A percentile compares a stretch with the other conserved stretches of the same genome.
Conservation (phyloP, 2,329 filamentous ascomycete species). For the Sporothrix protearum region DNA sequence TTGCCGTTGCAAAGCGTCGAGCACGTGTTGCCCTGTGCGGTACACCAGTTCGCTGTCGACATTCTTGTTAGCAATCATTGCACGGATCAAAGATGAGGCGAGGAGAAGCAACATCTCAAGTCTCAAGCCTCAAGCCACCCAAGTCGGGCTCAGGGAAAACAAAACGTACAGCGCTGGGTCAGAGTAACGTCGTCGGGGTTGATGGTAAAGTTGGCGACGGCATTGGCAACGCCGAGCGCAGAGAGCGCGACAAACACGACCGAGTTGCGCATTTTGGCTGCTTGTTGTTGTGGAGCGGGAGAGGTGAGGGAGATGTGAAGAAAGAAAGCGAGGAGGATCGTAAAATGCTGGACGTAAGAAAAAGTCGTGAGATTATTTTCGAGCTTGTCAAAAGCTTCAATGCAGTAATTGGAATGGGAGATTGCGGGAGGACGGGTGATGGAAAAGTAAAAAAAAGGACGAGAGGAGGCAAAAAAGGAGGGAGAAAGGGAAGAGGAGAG, state of each 20-base stretch:
- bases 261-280: constrained; percentile 42
- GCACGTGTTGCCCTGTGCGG: constrained; percentile 51
- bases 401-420: not conserved
- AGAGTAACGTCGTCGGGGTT: constrained; percentile 38
- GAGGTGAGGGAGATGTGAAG: not conserved
- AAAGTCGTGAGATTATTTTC: not conserved
- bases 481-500: not conserved
- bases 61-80: constrained; percentile 26
- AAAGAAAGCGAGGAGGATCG: not conserved
- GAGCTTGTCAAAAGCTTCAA: constrained; percentile 19
- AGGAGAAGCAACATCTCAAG: not conserved
- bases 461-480: not conserved
- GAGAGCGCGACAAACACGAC: constrained; percentile 44
- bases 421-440: not conserved
- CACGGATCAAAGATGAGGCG: constrained; percentile 16
- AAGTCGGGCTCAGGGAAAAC: not conserved
- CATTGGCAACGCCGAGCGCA: constrained; percentile 38
- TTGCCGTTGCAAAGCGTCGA: constrained; percentile 43
- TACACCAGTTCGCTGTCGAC: constrained; percentile 49
- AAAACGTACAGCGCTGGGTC: constrained; percentile 40
- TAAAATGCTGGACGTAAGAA: not conserved
- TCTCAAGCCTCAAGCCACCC: not conserved
- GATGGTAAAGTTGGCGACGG: constrained; percentile 47
- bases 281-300: not conserved
- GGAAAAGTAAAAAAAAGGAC: not conserved